Conservation (phyloP, 2,329 filamentous ascomycete genomes). For the Sporothrix sp. region DNA sequence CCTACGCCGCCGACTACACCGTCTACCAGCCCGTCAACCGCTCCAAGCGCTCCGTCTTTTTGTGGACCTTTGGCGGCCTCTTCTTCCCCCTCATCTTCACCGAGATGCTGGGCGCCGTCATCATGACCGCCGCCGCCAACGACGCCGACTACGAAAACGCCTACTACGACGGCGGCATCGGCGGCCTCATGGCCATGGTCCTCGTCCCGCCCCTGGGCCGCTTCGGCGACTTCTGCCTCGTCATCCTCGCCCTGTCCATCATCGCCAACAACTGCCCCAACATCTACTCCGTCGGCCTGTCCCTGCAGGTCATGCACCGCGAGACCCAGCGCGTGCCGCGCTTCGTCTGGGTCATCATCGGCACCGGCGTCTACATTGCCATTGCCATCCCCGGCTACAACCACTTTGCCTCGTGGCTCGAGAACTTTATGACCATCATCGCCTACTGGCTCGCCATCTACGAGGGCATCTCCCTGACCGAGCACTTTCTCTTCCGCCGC, state of each 20-base stretch:
- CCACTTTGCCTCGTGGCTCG: slow-evolving; percentile 24
- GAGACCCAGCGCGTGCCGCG: slow-evolving; percentile 41
- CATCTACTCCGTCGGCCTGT: slow-evolving; percentile 30
- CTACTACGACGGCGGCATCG: slow-evolving; percentile 30
- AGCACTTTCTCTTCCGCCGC: slow-evolving; percentile 34
- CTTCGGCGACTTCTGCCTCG: slow-evolving; percentile 39
- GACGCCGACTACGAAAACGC: slow-evolving; percentile 44
- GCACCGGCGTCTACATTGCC: slow-evolving; percentile 50
- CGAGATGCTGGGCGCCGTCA: slow-evolving; percentile 60
- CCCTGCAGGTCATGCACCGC: slow-evolving; percentile 46
- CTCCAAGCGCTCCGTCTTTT: slow-evolving; percentile 50
- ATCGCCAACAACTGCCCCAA: slow-evolving; percentile 36
- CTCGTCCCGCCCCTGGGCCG: slow-evolving; percentile 32
- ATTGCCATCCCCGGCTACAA: slow-evolving; percentile 39
- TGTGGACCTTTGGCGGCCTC: slow-evolving; percentile 59
- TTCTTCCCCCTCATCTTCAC: slow-evolving; percentile 64
- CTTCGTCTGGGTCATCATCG: slow-evolving; percentile 47
- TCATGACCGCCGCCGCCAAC: slow-evolving; percentile 53
- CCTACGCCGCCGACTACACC: slow-evolving; percentile 46
- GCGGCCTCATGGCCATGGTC: slow-evolving; percentile 38
- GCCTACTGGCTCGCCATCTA: slow-evolving; percentile 36
- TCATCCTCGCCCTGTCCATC: slow-evolving; percentile 36
- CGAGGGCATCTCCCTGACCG: slow-evolving; percentile 31
- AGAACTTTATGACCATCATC: slow-evolving; percentile 33
- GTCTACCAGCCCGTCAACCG: slow-evolving; percentile 42